phyloP scores from a whole-genome alignment of 192 early-diverging fungal genomes.

The Powellomyces hirtus region DNA sequence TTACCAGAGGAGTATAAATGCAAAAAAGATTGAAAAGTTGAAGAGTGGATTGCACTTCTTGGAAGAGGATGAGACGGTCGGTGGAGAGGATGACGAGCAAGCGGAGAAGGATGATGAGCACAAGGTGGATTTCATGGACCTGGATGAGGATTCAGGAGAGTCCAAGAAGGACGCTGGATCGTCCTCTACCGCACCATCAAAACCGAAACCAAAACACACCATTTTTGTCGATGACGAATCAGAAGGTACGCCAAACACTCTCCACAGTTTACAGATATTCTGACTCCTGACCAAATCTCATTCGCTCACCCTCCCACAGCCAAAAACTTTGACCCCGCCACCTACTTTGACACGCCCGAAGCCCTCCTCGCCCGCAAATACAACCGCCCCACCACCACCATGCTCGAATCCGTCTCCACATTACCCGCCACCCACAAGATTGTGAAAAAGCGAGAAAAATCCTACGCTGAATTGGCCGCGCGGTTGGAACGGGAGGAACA shows the following conservation, averaged over 20 bases:
- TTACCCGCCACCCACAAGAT: conserved; percentile 30
- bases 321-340: conserved; percentile 70
- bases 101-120: conserved; percentile 14
- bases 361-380: conserved; percentile 77
- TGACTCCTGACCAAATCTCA: not conserved
- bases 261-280: not conserved
- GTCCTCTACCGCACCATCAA: not conserved
- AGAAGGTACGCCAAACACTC: conserved; percentile 30
- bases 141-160: conserved; percentile 1
- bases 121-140: not conserved
- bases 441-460: conserved; percentile 27
- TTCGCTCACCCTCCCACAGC: conserved; percentile 35
- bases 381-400: conserved; percentile 67
- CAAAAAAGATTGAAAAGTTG: conserved; percentile 74
- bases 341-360: conserved; percentile 79
- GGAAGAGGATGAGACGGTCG: conserved; percentile 37
- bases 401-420: conserved; percentile 45
- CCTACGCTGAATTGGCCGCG: conserved; percentile 66
- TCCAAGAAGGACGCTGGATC: not conserved
- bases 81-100: conserved; percentile 18
- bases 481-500: conserved; percentile 77
- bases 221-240: conserved; percentile 51
- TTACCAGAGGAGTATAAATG: conserved; percentile 75
- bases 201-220: conserved; percentile 29
- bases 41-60: conserved; percentile 70